Evolutionary conservation across 2,329 filamentous ascomycete genomes (phyloP), one percentile per base, ranked within the genome.

Genomic region (Pseudopithomyces maydicus): DNA sequence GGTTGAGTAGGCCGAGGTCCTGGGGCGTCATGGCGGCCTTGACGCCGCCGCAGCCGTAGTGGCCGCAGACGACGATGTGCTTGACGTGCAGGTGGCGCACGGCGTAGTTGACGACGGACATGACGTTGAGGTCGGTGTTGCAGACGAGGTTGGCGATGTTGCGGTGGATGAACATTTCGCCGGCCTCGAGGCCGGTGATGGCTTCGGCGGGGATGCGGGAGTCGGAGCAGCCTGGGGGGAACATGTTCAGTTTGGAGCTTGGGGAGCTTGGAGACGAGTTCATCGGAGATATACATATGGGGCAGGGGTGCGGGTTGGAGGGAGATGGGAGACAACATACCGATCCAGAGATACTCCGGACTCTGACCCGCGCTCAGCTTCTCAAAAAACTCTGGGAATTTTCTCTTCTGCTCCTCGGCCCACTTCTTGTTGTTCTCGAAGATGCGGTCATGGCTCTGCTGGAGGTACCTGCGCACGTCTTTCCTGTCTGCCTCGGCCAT

Each of bases 1-100:
- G 88, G 79, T 91, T 90, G 56, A 91, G 79, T 32, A 91, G 75
- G 49, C 88, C 88, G 54, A 91, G 77, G 70, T 91, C 88, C 73
- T 88, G 84, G 66, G 88, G 84, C 0, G 87, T 89, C 71, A 76
- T 74, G 3, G 87, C 84, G 0, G 86, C 88, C 14, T 81, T 81
- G 45, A 88, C 86, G n/a, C 88, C 88, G 35, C 88, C 88, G 73
- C 88, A 91, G 54, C 78, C 78, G 47, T 87, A 85, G 79, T 91
- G 88, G 1, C 88, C 88, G 76, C 87, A 90, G 11, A 91, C 82
- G 54, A 90, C 82, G 51, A 91, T 84, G 75, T 90, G 87, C 74
- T 88, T 83, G 65, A 90, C 88, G 64, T 81, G 69, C 17, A 77
- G 69, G 58, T 77, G 74, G 51, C 73, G 71, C 11, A 77, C 74